Percentiles rank a stretch among this genome's conserved stretches.
Conservation (phyloP, 1,139 yeast genomes). For the Geotrichum armillariae region DNA sequence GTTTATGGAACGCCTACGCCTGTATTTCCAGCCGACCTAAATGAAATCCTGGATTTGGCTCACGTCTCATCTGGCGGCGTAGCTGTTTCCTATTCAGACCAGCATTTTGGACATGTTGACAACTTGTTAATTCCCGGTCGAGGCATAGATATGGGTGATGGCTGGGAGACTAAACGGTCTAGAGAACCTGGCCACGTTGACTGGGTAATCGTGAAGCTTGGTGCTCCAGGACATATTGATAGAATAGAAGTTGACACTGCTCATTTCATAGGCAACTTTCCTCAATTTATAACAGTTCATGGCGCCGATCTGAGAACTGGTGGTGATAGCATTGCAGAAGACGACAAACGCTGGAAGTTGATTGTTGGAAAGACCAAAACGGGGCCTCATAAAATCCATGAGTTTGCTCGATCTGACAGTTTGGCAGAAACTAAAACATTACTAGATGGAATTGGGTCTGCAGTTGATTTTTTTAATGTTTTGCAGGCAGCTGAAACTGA, state of each 20-base stretch:
- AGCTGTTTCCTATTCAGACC: slow-evolving; percentile 78
- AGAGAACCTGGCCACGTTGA: slow-evolving; percentile 80
- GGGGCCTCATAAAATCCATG: slow-evolving; percentile 77
- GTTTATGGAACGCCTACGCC: slow-evolving; percentile 81
- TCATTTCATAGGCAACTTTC: slow-evolving; percentile 90
- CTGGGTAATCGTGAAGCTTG: slow-evolving; percentile 83
- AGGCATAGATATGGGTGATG: slow-evolving; percentile 94
- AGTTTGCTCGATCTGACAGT: slow-evolving; percentile 41
- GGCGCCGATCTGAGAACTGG: slow-evolving; percentile 40
- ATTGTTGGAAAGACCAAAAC: slow-evolving; percentile 70
- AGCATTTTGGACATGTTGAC: slow-evolving; percentile 90
- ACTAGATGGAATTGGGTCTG: slow-evolving; percentile 10
- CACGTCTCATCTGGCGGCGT: slow-evolving; percentile 86
- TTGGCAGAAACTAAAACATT: slow-evolving; percentile 15
- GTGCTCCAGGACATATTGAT: slow-evolving; percentile 53
- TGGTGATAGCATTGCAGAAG: slow-evolving; percentile 36
- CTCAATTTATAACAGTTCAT: slow-evolving; percentile 63
- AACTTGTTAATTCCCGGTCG: slow-evolving; percentile 88
- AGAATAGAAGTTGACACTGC: slow-evolving; percentile 82
- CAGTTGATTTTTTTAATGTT: slow-evolving; percentile 3
- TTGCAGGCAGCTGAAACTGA: slow-evolving; percentile 23
- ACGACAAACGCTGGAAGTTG: slow-evolving; percentile 55
- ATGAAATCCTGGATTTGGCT: slow-evolving; percentile 66
- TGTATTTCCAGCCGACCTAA: slow-evolving; percentile 49
- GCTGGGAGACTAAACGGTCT: slow-evolving; percentile 98